Evolutionary conservation across 805 yeast species (phyloP).

Genomic region (Yarrowia deformans): DNA sequence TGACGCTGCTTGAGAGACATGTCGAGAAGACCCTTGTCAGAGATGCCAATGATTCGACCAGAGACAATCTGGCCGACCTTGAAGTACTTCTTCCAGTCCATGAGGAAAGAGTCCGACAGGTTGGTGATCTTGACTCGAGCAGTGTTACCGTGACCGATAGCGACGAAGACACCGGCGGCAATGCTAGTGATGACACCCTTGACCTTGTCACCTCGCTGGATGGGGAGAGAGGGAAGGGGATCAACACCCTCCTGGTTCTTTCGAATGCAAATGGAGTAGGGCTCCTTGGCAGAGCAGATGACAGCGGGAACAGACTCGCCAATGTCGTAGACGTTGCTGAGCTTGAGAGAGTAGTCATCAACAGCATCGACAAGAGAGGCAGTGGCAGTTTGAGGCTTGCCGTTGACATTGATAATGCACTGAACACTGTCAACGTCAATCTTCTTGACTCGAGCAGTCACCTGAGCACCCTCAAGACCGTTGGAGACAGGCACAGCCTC

Average conservation of each 20-base stretch:
- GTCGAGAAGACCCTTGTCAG: slow-evolving; percentile 63
- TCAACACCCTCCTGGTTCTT: slow-evolving; percentile 23
- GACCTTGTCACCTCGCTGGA: slow-evolving; percentile 73
- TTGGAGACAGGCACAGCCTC: slow-evolving; percentile 13
- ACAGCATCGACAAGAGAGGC: slow-evolving; percentile 43
- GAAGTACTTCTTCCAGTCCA: slow-evolving; percentile 87
- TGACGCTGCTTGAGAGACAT: slow-evolving; percentile 83
- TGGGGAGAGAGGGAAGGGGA: slow-evolving; percentile 39
- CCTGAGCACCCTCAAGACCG: slow-evolving; percentile 26
- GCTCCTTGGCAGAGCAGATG: slow-evolving; percentile 53
- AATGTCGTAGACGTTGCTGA: slow-evolving; percentile 39
- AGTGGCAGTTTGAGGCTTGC: slow-evolving; percentile 45
- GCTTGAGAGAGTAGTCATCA: slow-evolving; percentile 44
- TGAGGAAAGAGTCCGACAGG: slow-evolving; percentile 78
- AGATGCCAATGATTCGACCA: slow-evolving; percentile 66
- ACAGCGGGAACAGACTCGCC: slow-evolving; percentile 44
- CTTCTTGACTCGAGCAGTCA: slow-evolving; percentile 22
- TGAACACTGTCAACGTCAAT: slow-evolving; percentile 42
- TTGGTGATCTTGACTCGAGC: slow-evolving; percentile 85
- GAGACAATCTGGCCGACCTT: slow-evolving; percentile 72
- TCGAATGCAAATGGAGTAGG: slow-evolving; percentile 13
- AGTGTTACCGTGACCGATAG: slow-evolving; percentile 70
- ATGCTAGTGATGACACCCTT: slow-evolving; percentile 82
- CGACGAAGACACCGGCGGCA: slow-evolving; percentile 76
- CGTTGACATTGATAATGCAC: slow-evolving; percentile 40